Evolutionary conservation across 2,329 filamentous ascomycete genomes (phyloP).

Genomic region (Arachnopeziza araneosa): DNA sequence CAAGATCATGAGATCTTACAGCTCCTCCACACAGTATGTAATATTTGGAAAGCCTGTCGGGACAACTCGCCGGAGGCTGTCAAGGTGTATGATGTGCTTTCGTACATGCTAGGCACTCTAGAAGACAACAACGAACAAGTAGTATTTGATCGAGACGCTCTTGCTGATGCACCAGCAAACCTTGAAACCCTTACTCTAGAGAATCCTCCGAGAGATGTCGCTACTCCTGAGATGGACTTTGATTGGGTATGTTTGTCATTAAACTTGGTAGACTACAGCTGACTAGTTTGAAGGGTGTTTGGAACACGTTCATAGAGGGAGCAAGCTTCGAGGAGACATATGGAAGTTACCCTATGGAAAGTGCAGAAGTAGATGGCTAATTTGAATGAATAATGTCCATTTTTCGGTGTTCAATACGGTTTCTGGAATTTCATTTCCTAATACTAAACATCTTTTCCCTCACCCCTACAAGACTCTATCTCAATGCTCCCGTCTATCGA

Average conservation of each 20-base stretch:
- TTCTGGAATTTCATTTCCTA: too few relatives aligned
- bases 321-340: constrained; percentile 20
- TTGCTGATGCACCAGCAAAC: background rate
- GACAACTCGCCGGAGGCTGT: constrained; percentile 9
- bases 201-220: background rate
- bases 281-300: constrained; percentile 17
- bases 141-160: background rate
- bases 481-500: too few relatives aligned
- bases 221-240: constrained; percentile 19
- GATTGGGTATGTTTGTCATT: constrained; percentile 23
- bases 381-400: too few relatives aligned
- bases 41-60: constrained; percentile 13
- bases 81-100: constrained; percentile 16
- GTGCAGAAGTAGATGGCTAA: background rate
- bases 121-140: constrained; percentile 1
- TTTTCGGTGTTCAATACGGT: too few relatives aligned
- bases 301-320: constrained; percentile 28
- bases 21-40: constrained; percentile 9
- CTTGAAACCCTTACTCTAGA: background rate
- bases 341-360: background rate
- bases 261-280: constrained; percentile 3
- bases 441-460: too few relatives aligned
- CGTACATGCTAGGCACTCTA: constrained; percentile 13
- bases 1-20: background rate
- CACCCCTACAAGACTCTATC: too few relatives aligned